Conservation (phyloP, 768 basidiomycete species). For the Trichaptum fuscoviolaceum region DNA sequence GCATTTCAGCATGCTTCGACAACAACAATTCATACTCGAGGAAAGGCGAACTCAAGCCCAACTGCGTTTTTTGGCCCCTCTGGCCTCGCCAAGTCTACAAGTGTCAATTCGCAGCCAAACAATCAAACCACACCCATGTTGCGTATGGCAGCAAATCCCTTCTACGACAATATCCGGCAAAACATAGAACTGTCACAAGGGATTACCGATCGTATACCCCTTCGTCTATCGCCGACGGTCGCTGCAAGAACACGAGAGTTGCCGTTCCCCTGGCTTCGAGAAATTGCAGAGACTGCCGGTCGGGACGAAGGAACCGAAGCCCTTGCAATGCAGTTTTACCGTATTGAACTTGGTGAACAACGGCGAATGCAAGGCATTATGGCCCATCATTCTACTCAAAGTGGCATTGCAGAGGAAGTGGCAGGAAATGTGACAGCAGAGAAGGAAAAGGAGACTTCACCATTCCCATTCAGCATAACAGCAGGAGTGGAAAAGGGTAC, state of each 20-base stretch:
- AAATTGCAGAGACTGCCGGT: constrained; percentile 53
- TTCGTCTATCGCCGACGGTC: constrained; percentile 44
- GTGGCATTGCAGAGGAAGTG: constrained; percentile 20
- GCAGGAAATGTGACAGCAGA: constrained; percentile 5
- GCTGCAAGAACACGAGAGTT: constrained; percentile 53
- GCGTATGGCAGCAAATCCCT: constrained; percentile 43
- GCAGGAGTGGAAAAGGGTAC: constrained; percentile 93
- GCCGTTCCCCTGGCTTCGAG: constrained; percentile 73
- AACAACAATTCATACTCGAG: constrained; percentile 5
- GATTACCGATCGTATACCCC: constrained; percentile 74
- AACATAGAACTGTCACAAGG: constrained; percentile 71
- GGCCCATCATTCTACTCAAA: constrained; percentile 80
- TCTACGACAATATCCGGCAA: constrained; percentile 91
- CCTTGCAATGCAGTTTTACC: constrained; percentile 90
- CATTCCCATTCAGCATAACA: constrained; percentile 88
- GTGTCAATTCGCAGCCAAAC: constrained; percentile 5
- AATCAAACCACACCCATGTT: constrained; percentile 1
- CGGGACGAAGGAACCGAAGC: constrained; percentile 69
- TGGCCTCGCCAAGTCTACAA: constrained; percentile 21
- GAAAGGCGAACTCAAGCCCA: constrained; percentile 17
- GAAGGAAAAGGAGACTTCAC: constrained; percentile 14
- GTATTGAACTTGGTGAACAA: constrained; percentile 89
- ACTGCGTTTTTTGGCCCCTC: constrained; percentile 15
- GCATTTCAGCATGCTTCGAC: constrained; percentile 31
- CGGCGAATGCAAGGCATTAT: constrained; percentile 83